Evolutionary conservation across 495 filamentous ascomycete species (phyloP), one percentile per base, ranked within the genome.

Genomic region (Aspergillus taichungensis): DNA sequence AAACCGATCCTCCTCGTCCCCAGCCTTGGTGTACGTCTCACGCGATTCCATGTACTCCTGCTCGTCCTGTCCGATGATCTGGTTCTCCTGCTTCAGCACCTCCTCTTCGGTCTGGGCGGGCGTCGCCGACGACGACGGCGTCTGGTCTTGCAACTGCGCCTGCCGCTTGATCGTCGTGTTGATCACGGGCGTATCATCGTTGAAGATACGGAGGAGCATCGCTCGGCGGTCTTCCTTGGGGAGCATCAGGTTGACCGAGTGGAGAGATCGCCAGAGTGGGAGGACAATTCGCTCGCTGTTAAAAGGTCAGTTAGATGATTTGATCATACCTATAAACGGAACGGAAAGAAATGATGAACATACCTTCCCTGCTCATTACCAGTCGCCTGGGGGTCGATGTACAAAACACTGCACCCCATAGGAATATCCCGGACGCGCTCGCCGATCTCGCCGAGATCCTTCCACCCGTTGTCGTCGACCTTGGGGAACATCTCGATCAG

Each of bases 401-500:
- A 73, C 12, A 98, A 71, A 39, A 98, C 84, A 61, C 87, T 95
- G 71, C 94, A 97, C 7, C 92, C 92, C 77, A 94, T 86, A 0
- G 76, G 78, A 14, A 97, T 79, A 34, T 85, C 78, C 36, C 77
- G 68, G 1, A 94, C 85, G n/a, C 77, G 74, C 65, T 87, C 82
- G 35, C 87, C 88, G 54, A 98, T 94, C 64, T 97, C 92, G 31
- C 80, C 83, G 35, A 97, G 73, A 33, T 77, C 68, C 66, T 78
- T 74, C 82, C 84, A 88, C 30, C 78, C 84, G 13, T 75, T 60
- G 6, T 68, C 66, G 11, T 70, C 63, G 11, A 96, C 76, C 63
- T 87, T 90, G 32, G 91, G 89, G 67, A 97, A 98, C 83, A 97
- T 89, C 73, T 98, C 91, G 27, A 87, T 80, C 32, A 98, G 74